Base-by-base conservation (phyloP, 768 basidiomycete genomes). In the Suillus weaverae region DNA sequence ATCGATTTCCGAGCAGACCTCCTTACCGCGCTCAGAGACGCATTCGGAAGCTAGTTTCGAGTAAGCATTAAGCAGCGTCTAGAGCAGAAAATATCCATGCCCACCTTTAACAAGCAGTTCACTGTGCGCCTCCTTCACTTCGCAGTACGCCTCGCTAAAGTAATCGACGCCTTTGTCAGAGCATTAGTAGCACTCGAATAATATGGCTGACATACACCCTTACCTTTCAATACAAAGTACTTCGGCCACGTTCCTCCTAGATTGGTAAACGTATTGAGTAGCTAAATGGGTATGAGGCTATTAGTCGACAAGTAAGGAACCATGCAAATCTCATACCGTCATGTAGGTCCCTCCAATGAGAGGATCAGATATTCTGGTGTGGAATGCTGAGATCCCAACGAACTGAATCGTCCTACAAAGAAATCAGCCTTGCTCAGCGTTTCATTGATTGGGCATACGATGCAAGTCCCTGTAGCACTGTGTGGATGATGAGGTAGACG, bases 241-340 rank as follows among this genome's bases (percentile, higher is more conserved):
- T 91, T 89, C 8, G 97, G 97, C 97, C 97, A 99, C 4, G 97
- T 99, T 26, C 97, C 97, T 50, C 97, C 97, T 69, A 99, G 85
- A 75, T 99, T 99, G 20, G 90, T 87, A 70, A 97, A 94, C 18
- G 97, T 99, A 75, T 98, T 98, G 50, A 99, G 78, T 14, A 99
- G 81, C 94, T 98, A 70, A 18, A 51, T 55, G 26, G 20, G 50
- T 62, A 62, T 70, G 55, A 69, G 55, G n/a, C 26, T 55, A 35
- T 67, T 33, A 54, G 36, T 38, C 20, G 38, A 62, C 14, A 51
- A 57, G 48, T 41, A n/a, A 30, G 18, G 50, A 18, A 67, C 61
- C n/a, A 22, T 30, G 36, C 33, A 39, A 55, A 33, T 11, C 36
- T 78, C 88, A 67, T 71, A 95, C 96, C 14, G 97, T 99, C 97